Base-by-base conservation (phyloP, 2,329 filamentous ascomycete genomes). In the Fragosphaeria purpurea region DNA sequence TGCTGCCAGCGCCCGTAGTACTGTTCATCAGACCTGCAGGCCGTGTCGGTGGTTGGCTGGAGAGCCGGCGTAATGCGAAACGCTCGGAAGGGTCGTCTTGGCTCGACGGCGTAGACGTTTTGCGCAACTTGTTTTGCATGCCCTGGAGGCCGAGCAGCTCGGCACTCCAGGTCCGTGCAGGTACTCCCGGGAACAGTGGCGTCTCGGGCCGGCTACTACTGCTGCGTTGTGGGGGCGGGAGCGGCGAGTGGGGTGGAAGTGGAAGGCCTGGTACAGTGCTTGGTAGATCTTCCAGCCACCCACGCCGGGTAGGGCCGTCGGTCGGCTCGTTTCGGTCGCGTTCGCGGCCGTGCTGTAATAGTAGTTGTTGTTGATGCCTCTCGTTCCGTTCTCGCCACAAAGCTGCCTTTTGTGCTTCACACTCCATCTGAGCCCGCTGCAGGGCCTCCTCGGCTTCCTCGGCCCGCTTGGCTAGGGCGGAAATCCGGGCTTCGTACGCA, bases 361-460 rank as follows among this genome's bases (percentile, higher is more conserved):
- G 30, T 4, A 6, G 34, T 10, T 46, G 34, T 6, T 12, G 41
- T 11, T 50, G 30, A 6, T 42, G 50, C 41, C 58, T 53, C 33
- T 52, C 54, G 43, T 57, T 56, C 35, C 57, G 54, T 34, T 63
- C 67, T 32, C 66, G 65, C 57, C 61, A 66, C 6, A 22, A 22
- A 22, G 63, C 54, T 10, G 63, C 56, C 55, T 70, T 72, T 52
- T 76, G 70, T 55, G 70, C 75, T 51, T 79, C 74, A 3, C 76
- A 64, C 6, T 79, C 75, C 11, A 69, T 63, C 46, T 64, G 70
- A 1, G 70, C 63, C 54, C 85, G 77, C 33, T 75, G 67, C 1
- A 89, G 70, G 5, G 83, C 79, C 7, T 77, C 70, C 59, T 93
- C 78, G 7, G 83, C 73, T 54, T 84, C 75, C 56, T 84, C 77